phyloP scores from a whole-genome alignment of 352 stramenopile genomes.

The Phytophthora sojae region DNA sequence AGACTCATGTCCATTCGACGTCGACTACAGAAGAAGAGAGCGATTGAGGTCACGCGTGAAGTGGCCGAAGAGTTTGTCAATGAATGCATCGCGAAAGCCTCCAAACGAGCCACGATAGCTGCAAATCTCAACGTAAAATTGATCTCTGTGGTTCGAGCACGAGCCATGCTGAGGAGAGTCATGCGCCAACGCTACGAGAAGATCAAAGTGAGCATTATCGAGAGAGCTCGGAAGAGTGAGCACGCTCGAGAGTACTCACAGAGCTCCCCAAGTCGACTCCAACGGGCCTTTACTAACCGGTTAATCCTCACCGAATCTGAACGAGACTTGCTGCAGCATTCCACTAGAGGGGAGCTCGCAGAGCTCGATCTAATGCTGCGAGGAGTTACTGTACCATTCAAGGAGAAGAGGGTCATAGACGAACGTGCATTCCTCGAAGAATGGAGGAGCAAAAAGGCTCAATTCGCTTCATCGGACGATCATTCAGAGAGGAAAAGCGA shows the following conservation, averaged over 20 bases:
- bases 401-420: conserved; percentile 12
- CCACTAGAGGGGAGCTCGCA: conserved; percentile 40
- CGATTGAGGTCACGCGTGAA: conserved; percentile 39
- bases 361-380: conserved; percentile 30
- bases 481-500: conserved; percentile 12
- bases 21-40: conserved; percentile 60
- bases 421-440: conserved; percentile 14
- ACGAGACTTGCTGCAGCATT: conserved; percentile 52
- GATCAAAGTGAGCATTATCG: conserved; percentile 52
- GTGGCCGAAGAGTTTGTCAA: conserved; percentile 40
- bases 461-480: conserved; percentile 12
- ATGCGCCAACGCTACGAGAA: conserved; percentile 61
- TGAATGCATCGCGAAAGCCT: conserved; percentile 44
- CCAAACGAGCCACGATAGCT: conserved; percentile 41
- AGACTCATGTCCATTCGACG: conserved; percentile 67
- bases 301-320: conserved; percentile 61
- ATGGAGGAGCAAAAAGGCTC: conserved; percentile 16
- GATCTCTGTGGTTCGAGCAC: conserved; percentile 50
- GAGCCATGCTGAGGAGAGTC: conserved; percentile 48
- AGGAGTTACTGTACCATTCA: conserved; percentile 1
- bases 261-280: conserved; percentile 54
- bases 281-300: conserved; percentile 40
- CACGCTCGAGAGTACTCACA: conserved; percentile 63
- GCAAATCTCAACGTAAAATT: conserved; percentile 55
- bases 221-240: conserved; percentile 62